Percentiles rank a stretch among this genome's conserved stretches.
These are phyloP conservation scores for Heliamphora pulchella DNA, from an alignment of 179 eudicot species.

Conservation along the genomic window DNA sequence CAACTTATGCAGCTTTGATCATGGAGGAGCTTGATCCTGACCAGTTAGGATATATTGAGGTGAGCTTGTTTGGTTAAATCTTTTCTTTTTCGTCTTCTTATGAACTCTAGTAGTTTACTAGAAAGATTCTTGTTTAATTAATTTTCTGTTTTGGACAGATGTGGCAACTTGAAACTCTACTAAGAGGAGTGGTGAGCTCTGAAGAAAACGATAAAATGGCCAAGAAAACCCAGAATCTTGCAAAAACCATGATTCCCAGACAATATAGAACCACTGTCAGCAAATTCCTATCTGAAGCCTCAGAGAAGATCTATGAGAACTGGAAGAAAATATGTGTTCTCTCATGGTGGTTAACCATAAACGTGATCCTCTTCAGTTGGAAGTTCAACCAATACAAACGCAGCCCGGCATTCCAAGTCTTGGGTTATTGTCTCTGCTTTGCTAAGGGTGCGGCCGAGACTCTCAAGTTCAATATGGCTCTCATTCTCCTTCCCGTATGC, in stretches of 20 bases:
- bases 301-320: slow-evolving; percentile 55
- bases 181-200: slow-evolving; percentile 62
- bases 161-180: slow-evolving; percentile 89
- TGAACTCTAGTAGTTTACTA: neutral
- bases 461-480: slow-evolving; percentile 89
- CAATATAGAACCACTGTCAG: slow-evolving; percentile 47
- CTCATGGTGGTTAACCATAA: slow-evolving; percentile 47
- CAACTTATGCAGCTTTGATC: slow-evolving; percentile 69
- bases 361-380: slow-evolving; percentile 48
- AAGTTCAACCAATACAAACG: slow-evolving; percentile 41
- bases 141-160: slow-evolving; percentile 35
- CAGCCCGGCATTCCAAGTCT: slow-evolving; percentile 38
- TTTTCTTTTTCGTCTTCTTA: neutral
- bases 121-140: too few species aligned
- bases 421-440: slow-evolving; percentile 80
- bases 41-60: slow-evolving; percentile 78
- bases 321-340: slow-evolving; percentile 75
- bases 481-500: slow-evolving; percentile 83
- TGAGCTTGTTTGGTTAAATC: slow-evolving; percentile 15
- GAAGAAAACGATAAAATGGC: slow-evolving; percentile 31
- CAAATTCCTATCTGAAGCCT: slow-evolving; percentile 37
- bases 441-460: slow-evolving; percentile 94
- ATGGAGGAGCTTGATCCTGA: slow-evolving; percentile 98
- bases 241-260: slow-evolving; percentile 85
- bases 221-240: slow-evolving; percentile 36